phyloP scores from a whole-genome alignment of 2,329 filamentous ascomycete genomes.

The Penicillium polonicum region DNA sequence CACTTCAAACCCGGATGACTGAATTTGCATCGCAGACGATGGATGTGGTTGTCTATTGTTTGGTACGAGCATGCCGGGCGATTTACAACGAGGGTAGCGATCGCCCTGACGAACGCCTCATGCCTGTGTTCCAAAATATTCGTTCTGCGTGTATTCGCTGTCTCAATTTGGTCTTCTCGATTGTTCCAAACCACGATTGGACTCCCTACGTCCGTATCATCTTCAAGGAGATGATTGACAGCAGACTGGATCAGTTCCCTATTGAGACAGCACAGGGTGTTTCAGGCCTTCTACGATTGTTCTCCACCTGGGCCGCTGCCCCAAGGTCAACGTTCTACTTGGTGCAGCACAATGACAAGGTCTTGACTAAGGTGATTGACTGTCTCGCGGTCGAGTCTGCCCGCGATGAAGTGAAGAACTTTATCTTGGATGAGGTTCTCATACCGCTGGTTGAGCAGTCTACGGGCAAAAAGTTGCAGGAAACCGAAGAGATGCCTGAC shows the following conservation, averaged over 20 bases:
- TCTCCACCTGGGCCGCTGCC: conserved; percentile 75
- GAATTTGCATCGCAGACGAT: conserved; percentile 68
- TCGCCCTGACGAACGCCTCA: conserved; percentile 31
- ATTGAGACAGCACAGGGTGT: conserved; percentile 85
- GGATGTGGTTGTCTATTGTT: conserved; percentile 77
- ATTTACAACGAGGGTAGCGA: conserved; percentile 38
- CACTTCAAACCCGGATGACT: conserved; percentile 71
- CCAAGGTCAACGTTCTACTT: conserved; percentile 68
- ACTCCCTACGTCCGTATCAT: conserved; percentile 67
- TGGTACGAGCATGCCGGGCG: conserved; percentile 66
- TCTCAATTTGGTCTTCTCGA: conserved; percentile 73
- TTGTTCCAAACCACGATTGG: conserved; percentile 71
- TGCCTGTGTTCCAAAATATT: conserved; percentile 49
- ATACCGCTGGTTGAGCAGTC: conserved; percentile 65
- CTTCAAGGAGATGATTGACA: conserved; percentile 71
- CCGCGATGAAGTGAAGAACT: conserved; percentile 83
- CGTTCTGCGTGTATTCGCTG: conserved; percentile 70
- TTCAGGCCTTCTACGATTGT: conserved; percentile 76
- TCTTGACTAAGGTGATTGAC: conserved; percentile 70
- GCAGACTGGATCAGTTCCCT: conserved; percentile 74
- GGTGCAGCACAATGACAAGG: conserved; percentile 55
- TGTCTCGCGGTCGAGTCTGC: conserved; percentile 70
- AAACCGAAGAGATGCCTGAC: conserved; percentile 47
- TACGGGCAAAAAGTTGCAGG: conserved; percentile 52
- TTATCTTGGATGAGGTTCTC: conserved; percentile 71